Percentiles rank a stretch among this genome's conserved stretches.
Evolutionary conservation across 495 filamentous ascomycete species (phyloP).

Genomic region (Penicillium bialowiezense): DNA sequence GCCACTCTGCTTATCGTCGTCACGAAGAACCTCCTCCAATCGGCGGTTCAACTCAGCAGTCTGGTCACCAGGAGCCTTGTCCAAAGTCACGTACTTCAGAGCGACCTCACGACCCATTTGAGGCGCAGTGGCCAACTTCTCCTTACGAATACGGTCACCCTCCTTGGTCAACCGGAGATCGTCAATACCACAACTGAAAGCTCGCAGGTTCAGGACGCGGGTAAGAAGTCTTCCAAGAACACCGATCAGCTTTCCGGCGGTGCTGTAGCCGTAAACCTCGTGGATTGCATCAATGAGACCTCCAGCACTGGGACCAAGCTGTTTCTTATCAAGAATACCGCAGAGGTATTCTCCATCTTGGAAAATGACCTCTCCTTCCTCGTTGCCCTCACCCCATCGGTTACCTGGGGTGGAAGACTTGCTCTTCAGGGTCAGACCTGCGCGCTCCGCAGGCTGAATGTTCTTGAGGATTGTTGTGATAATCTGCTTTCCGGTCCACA

Average conservation of each 20-base stretch:
- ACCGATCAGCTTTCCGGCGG: constrained; percentile 81
- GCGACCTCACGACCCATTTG: constrained; percentile 80
- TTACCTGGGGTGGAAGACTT: constrained; percentile 74
- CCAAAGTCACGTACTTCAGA: constrained; percentile 87
- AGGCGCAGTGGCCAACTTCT: constrained; percentile 65
- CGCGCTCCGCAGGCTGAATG: constrained; percentile 70
- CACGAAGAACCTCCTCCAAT: constrained; percentile 85
- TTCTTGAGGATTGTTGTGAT: constrained; percentile 93
- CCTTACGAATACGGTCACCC: constrained; percentile 68
- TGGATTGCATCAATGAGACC: constrained; percentile 91
- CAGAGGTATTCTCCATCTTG: constrained; percentile 81
- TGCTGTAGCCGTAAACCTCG: constrained; percentile 85
- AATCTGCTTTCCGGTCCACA: constrained; percentile 99
- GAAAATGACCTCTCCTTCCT: constrained; percentile 79
- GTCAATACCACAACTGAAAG: constrained; percentile 96
- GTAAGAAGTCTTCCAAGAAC: constrained; percentile 87
- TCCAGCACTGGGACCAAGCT: constrained; percentile 82
- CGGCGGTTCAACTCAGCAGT: constrained; percentile 70
- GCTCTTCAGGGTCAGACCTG: constrained; percentile 74
- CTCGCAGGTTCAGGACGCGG: constrained; percentile 85
- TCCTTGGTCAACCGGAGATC: constrained; percentile 83
- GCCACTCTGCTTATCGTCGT: constrained; percentile 83
- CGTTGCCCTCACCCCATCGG: constrained; percentile 69
- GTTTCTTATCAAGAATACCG: constrained; percentile 94
- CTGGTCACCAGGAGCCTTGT: constrained; percentile 55